Percentiles rank a stretch among this genome's conserved stretches.
Conservation (phyloP, 2,329 filamentous ascomycete genomes). For the Verticillium nonalfalfae region DNA sequence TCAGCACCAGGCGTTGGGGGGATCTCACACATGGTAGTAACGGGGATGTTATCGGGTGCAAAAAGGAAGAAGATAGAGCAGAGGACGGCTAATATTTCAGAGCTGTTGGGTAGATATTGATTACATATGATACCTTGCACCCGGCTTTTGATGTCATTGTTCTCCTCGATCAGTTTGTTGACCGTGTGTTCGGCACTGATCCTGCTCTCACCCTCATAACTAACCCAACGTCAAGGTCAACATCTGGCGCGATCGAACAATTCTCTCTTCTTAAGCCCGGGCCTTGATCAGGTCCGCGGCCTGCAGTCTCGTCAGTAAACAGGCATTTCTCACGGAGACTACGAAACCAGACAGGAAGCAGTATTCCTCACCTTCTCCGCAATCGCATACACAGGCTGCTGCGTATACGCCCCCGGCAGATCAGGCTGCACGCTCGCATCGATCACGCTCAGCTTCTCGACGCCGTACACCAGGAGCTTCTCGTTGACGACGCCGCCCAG, state of each 20-base stretch:
- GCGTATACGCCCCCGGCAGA: constrained; percentile 11
- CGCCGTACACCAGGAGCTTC: constrained; percentile 11
- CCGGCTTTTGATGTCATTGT: neutral
- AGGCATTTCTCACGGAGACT: too few relatives aligned
- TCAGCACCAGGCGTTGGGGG: neutral
- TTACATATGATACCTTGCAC: neutral
- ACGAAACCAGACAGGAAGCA: neutral
- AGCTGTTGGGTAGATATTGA: neutral
- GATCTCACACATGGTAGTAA: neutral
- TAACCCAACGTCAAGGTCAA: too few relatives aligned
- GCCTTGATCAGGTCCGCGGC: constrained; percentile 3
- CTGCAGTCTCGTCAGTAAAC: neutral
- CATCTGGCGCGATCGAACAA: neutral
- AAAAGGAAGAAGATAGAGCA: neutral
- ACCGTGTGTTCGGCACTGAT: neutral
- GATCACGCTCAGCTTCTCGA: constrained; percentile 7
- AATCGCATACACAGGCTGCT: constrained; percentile 12
- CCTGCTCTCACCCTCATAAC: too few relatives aligned
- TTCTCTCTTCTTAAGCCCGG: neutral
- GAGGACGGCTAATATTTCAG: neutral
- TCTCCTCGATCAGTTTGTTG: neutral
- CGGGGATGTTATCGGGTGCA: neutral
- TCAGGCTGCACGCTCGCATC: constrained; percentile 11
- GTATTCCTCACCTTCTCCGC: constrained; percentile 7
- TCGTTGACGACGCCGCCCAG: constrained; percentile 12